Evolutionary conservation across 352 stramenopile species (phyloP).

Genomic region (Phytopythium helicoides): DNA sequence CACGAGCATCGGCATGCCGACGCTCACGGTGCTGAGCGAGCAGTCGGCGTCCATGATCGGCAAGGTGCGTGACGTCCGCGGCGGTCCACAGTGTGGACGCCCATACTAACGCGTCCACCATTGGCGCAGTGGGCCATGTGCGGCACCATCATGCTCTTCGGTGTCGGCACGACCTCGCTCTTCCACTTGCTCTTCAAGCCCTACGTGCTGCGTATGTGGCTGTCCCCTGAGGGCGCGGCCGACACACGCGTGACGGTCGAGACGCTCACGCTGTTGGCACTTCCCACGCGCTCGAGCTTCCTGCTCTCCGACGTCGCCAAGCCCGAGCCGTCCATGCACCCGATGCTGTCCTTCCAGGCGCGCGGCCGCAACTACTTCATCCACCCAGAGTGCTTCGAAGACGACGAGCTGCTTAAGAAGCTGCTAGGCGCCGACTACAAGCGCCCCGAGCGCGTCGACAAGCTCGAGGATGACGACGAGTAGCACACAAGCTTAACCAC

Average conservation of each 20-base stretch:
- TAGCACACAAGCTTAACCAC: slow-evolving; percentile 7
- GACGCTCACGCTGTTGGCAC: slow-evolving; percentile 70
- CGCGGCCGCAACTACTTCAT: slow-evolving; percentile 72
- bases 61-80: slow-evolving; percentile 36
- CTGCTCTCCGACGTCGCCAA: slow-evolving; percentile 54
- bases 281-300: slow-evolving; percentile 50
- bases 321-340: slow-evolving; percentile 68
- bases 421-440: slow-evolving; percentile 39
- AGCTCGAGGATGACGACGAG: slow-evolving; percentile 19
- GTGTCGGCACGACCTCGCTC: slow-evolving; percentile 74
- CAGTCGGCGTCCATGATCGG: slow-evolving; percentile 68
- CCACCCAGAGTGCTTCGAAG: slow-evolving; percentile 68
- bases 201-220: slow-evolving; percentile 84
- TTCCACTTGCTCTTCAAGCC: slow-evolving; percentile 87
- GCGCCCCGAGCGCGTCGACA: slow-evolving; percentile 7
- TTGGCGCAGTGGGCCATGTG: slow-evolving; percentile 77
- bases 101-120: not conserved
- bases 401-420: slow-evolving; percentile 58
- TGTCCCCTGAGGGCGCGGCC: slow-evolving; percentile 16
- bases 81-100: not conserved
- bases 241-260: slow-evolving; percentile 58
- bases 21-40: slow-evolving; percentile 67
- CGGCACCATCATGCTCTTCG: slow-evolving; percentile 87
- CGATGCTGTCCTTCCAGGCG: slow-evolving; percentile 82
- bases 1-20: slow-evolving; percentile 79